Conservation (phyloP, 257 asterid species). For the Ophiorrhiza pumila region DNA sequence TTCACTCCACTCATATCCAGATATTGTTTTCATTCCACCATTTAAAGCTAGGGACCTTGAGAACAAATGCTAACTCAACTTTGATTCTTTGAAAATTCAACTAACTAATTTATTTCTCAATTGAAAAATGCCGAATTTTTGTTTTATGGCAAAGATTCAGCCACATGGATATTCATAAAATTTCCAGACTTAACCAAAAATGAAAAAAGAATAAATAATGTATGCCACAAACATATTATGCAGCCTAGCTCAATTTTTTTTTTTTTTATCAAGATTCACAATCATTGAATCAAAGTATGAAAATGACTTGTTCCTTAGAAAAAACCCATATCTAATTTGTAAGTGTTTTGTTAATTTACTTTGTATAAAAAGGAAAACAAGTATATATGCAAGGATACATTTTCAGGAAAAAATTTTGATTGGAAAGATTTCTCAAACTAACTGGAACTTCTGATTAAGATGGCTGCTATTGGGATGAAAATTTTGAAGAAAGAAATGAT, state of each 20-base stretch:
- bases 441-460: constrained; percentile 8
- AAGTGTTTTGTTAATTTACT: not conserved
- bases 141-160: not conserved
- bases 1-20: not conserved
- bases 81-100: not conserved
- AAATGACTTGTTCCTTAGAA: constrained; percentile 1
- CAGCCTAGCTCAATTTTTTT: too few species aligned
- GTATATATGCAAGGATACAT: not conserved
- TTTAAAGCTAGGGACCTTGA: not conserved
- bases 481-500: constrained; percentile 7
- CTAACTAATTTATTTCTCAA: not conserved
- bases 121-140: not conserved
- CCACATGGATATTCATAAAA: not conserved
- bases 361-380: not conserved
- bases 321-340: not conserved
- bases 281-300: not conserved
- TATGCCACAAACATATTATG: not conserved
- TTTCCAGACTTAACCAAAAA: not conserved
- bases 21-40: not conserved
- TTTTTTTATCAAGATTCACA: not conserved
- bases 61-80: not conserved
- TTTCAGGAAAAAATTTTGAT: not conserved
- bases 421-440: not conserved
- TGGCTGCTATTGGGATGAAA: constrained; percentile 13
- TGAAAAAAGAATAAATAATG: too few species aligned